Evolutionary conservation across 805 yeast species (phyloP).

Genomic region (Cyberlindnera misumaiensis): DNA sequence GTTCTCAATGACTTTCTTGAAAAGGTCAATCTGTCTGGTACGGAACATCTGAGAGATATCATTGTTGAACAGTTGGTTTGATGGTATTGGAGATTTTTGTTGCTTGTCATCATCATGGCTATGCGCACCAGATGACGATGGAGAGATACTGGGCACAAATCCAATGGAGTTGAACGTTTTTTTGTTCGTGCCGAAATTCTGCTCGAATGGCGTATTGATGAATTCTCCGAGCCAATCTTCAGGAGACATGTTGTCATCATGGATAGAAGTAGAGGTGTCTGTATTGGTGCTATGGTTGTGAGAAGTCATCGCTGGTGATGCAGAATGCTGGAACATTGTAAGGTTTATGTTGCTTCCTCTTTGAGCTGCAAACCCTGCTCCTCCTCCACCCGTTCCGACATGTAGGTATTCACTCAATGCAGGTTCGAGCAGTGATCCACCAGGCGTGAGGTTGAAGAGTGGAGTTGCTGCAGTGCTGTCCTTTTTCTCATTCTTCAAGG

Average conservation of each 20-base stretch:
- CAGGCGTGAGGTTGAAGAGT: slow-evolving; percentile 19
- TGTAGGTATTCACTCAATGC: slow-evolving; percentile 33
- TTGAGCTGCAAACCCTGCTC: slow-evolving; percentile 29
- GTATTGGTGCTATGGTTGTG: slow-evolving; percentile 4
- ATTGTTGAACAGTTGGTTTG: slow-evolving; percentile 27
- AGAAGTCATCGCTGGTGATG: slow-evolving; percentile 10
- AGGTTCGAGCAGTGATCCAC: slow-evolving; percentile 27
- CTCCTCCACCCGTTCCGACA: slow-evolving; percentile 34
- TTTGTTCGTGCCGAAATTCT: slow-evolving; percentile 40
- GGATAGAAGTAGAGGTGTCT: slow-evolving; percentile 15
- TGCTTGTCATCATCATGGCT: not conserved
- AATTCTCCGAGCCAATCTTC: slow-evolving; percentile 69
- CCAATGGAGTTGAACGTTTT: slow-evolving; percentile 50
- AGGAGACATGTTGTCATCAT: slow-evolving; percentile 21
- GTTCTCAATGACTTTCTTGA: slow-evolving; percentile 35
- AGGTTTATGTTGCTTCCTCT: slow-evolving; percentile 9
- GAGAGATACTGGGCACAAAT: slow-evolving; percentile 28
- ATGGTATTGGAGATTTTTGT: not conserved
- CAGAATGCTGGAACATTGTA: slow-evolving; percentile 14
- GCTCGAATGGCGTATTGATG: slow-evolving; percentile 58
- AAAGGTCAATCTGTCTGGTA: slow-evolving; percentile 59
- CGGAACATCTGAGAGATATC: slow-evolving; percentile 58
- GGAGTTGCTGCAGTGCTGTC: slow-evolving; percentile 15
- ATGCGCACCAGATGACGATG: slow-evolving; percentile 12
- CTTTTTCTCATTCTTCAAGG: not conserved